Evolutionary conservation across 352 stramenopile genomes (phyloP).

Genomic region (Globisporangium sylvaticum): DNA sequence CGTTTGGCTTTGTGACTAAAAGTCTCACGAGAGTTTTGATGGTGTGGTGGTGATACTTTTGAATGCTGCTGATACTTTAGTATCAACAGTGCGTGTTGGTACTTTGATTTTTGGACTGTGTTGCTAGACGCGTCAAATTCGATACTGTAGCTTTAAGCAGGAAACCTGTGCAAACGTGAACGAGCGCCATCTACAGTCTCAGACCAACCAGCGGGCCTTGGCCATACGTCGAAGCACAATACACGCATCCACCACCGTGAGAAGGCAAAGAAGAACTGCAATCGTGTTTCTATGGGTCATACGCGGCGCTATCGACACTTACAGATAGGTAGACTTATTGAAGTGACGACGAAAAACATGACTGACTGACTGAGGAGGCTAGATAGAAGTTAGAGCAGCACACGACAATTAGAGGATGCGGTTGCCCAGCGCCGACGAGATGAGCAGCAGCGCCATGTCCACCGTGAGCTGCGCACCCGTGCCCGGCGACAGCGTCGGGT

Average conservation of each 20-base stretch:
- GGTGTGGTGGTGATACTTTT: neutral
- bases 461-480: slow-evolving; percentile 89
- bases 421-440: slow-evolving; percentile 92
- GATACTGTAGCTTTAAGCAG: too few relatives aligned
- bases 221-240: too few relatives aligned
- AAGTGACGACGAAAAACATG: neutral
- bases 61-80: neutral
- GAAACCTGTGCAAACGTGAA: too few relatives aligned
- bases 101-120: too few relatives aligned
- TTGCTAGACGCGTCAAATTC: too few relatives aligned
- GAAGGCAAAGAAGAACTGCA: neutral
- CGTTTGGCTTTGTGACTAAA: neutral
- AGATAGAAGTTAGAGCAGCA: neutral
- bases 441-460: slow-evolving; percentile 91
- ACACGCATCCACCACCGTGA: too few relatives aligned
- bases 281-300: slow-evolving; percentile 3
- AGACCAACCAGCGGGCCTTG: too few relatives aligned
- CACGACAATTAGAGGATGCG: slow-evolving; percentile 74
- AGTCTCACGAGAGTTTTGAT: neutral
- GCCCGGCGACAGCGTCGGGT: slow-evolving; percentile 86
- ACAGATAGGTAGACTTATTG: neutral
- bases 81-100: neutral
- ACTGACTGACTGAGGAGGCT: neutral
- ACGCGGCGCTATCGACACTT: slow-evolving; percentile 1
- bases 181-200: too few relatives aligned